Evolutionary conservation across 176 grass and related monocot species (phyloP).

Genomic region (Musa schizocarpa): DNA sequence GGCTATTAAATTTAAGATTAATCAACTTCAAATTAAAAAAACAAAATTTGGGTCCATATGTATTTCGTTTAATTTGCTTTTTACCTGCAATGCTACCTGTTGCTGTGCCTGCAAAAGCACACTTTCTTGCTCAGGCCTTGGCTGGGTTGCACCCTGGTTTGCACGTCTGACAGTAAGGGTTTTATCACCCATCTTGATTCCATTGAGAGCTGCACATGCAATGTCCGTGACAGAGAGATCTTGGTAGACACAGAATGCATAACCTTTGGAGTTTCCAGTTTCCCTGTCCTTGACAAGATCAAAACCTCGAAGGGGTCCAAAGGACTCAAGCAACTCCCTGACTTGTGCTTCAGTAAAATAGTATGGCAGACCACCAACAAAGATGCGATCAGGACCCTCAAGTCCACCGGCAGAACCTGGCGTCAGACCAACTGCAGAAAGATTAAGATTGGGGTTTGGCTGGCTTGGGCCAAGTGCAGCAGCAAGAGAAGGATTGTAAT

Average conservation of each 20-base stretch:
- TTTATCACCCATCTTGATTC: conserved; percentile 99
- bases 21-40: neutral
- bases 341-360: conserved; percentile 97
- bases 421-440: conserved; percentile 78
- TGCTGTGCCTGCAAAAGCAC: conserved; percentile 83
- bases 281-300: conserved; percentile 97
- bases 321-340: conserved; percentile 88
- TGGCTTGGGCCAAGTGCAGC: conserved; percentile 89
- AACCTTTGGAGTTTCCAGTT: conserved; percentile 94
- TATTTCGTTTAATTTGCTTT: neutral
- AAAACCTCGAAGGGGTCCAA: conserved; percentile 83
- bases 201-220: conserved; percentile 96
- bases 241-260: conserved; percentile 95
- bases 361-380: conserved; percentile 92
- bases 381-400: conserved; percentile 92
- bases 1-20: neutral
- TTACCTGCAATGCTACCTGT: conserved; percentile 86
- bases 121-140: conserved; percentile 85
- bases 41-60: neutral
- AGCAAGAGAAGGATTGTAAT: conserved; percentile 94
- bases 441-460: conserved; percentile 90
- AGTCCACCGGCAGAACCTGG: conserved; percentile 87
- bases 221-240: conserved; percentile 85
- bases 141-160: conserved; percentile 77
- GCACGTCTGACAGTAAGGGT: conserved; percentile 90